Evolutionary conservation across 2,329 filamentous ascomycete species (phyloP).

Genomic region (Raffaelea albimanens): DNA sequence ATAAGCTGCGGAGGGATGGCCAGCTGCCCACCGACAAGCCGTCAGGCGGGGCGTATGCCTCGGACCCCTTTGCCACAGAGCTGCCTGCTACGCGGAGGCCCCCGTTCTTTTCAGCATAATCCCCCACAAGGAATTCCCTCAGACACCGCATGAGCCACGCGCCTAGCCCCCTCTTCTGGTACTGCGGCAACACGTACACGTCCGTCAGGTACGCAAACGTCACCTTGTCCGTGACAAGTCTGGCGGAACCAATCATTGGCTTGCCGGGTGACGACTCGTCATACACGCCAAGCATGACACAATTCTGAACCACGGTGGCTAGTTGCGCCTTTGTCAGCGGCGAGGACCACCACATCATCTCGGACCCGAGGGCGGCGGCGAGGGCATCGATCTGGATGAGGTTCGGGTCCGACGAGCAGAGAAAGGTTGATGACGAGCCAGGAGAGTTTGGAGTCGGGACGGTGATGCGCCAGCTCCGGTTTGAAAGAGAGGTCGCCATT

Average conservation of each 20-base stretch:
- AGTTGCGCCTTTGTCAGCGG: slow-evolving; percentile 36
- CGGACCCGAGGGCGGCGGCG: slow-evolving; percentile 42
- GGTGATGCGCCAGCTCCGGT: background rate
- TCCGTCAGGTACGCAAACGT: slow-evolving; percentile 63
- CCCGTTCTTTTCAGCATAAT: slow-evolving; percentile 15
- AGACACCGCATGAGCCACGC: slow-evolving; percentile 55
- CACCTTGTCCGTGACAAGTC: slow-evolving; percentile 60
- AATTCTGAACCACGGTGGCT: slow-evolving; percentile 43
- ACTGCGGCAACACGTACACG: slow-evolving; percentile 52
- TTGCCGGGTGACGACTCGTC: background rate
- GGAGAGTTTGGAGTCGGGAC: background rate
- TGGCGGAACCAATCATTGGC: slow-evolving; percentile 42
- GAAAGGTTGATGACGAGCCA: slow-evolving; percentile 28
- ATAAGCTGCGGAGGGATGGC: slow-evolving; percentile 48
- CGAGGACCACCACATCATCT: slow-evolving; percentile 42
- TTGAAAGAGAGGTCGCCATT: too few relatives aligned
- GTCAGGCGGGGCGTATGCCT: background rate
- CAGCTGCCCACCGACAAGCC: slow-evolving; percentile 22
- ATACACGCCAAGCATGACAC: slow-evolving; percentile 52
- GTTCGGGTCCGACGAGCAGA: slow-evolving; percentile 50
- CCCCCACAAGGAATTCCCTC: slow-evolving; percentile 37
- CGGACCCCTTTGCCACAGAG: too few relatives aligned
- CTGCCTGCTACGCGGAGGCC: too few relatives aligned
- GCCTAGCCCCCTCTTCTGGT: slow-evolving; percentile 53
- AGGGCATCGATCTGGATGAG: slow-evolving; percentile 45